Evolutionary conservation across 495 filamentous ascomycete genomes (phyloP).

Genomic region (Pyrenula aspistea): DNA sequence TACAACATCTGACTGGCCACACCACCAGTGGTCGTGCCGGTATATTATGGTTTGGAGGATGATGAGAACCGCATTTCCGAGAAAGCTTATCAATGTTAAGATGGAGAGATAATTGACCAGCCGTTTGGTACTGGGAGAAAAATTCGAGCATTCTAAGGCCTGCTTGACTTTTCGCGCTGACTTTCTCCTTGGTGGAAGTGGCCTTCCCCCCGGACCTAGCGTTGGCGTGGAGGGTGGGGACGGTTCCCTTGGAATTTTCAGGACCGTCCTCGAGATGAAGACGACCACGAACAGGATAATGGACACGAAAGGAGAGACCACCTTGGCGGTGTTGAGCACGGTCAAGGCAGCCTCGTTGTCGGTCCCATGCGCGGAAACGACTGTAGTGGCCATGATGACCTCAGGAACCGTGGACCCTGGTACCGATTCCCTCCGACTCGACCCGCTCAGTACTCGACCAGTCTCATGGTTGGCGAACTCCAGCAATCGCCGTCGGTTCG

Average conservation of each 20-base stretch:
- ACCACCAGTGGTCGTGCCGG: conserved; percentile 74
- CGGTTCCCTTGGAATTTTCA: conserved; percentile 24
- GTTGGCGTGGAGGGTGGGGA: conserved; percentile 13
- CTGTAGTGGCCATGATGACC: not conserved
- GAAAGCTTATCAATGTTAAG: conserved; percentile 54
- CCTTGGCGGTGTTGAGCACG: conserved; percentile 36
- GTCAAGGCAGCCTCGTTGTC: not conserved
- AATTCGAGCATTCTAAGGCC: conserved; percentile 25
- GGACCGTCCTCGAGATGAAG: conserved; percentile 51
- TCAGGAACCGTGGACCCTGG: not conserved
- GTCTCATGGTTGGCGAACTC: not conserved
- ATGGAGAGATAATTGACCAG: conserved; percentile 66
- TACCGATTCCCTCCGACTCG: conserved; percentile 1
- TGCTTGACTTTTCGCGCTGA: conserved; percentile 11
- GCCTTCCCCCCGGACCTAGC: conserved; percentile 69
- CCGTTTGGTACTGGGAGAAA: conserved; percentile 47
- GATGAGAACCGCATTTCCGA: conserved; percentile 63
- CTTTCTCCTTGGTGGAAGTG: conserved; percentile 45
- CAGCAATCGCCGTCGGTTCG: not conserved
- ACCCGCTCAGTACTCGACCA: not conserved
- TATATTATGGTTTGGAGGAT: conserved; percentile 60
- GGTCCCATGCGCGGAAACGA: not conserved
- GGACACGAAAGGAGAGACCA: conserved; percentile 53
- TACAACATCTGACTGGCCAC: conserved; percentile 74
- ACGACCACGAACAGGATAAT: conserved; percentile 54